Conservation (phyloP, 352 stramenopile genomes). For the Globisporangium orthogonon region DNA sequence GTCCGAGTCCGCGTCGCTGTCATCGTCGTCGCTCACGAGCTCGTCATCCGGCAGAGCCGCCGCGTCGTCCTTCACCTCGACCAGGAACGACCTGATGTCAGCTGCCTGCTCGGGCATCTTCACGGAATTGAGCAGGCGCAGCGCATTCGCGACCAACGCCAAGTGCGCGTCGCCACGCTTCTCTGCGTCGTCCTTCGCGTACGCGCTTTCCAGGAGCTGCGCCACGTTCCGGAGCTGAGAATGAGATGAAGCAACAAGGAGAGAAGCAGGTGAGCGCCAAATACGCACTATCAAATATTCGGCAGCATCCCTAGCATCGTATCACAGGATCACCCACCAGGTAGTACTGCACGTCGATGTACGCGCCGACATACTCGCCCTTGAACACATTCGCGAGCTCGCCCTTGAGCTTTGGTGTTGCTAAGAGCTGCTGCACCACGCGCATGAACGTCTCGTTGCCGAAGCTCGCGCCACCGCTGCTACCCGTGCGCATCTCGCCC, state of each 20-base stretch:
- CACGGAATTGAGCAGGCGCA: constrained; percentile 63
- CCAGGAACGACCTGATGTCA: constrained; percentile 68
- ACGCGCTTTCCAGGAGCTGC: constrained; percentile 41
- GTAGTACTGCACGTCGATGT: constrained; percentile 86
- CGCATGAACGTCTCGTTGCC: constrained; percentile 82
- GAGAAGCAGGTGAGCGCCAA: not conserved
- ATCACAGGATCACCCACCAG: constrained; percentile 24
- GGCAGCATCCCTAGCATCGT: no score
- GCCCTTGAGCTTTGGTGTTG: constrained; percentile 67
- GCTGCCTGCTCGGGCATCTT: constrained; percentile 57
- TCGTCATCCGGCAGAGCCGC: constrained; percentile 23
- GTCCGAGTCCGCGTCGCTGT: constrained; percentile 32
- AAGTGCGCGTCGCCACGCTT: constrained; percentile 34
- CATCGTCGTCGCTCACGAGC: constrained; percentile 33
- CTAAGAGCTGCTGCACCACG: constrained; percentile 63
- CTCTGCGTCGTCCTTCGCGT: constrained; percentile 24
- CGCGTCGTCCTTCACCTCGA: constrained; percentile 26
- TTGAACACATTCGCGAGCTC: constrained; percentile 82
- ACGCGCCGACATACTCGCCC: constrained; percentile 78
- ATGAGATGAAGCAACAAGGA: not conserved
- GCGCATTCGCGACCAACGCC: constrained; percentile 55
- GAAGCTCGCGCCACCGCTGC: constrained; percentile 29
- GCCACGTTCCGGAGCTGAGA: constrained; percentile 46
- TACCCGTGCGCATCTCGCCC: constrained; percentile 30
- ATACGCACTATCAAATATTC: constrained; percentile 3